Percentiles rank a stretch among this genome's conserved stretches.
phyloP scores from a whole-genome alignment of 1,139 yeast species.

The Yamadazyma dushanensis region DNA sequence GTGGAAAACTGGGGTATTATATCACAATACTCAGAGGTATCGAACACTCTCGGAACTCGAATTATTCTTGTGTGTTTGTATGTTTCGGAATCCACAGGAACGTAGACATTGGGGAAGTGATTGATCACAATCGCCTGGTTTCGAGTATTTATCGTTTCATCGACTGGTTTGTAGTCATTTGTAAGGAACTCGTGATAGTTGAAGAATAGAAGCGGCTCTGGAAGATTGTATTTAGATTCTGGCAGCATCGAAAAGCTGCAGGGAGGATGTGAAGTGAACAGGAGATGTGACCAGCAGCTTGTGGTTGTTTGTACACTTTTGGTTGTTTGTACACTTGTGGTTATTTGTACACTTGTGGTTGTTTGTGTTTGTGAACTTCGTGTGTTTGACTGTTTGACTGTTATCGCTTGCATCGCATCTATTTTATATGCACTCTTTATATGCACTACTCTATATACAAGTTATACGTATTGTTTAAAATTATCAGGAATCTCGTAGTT shows the following conservation, averaged over 20 bases:
- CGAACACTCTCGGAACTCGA: slow-evolving; percentile 58
- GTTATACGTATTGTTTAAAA: slow-evolving; percentile 3
- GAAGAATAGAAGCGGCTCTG: slow-evolving; percentile 41
- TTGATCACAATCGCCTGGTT: slow-evolving; percentile 49
- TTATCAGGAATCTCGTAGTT: slow-evolving; percentile 6
- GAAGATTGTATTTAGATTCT: slow-evolving; percentile 8
- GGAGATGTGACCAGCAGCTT: no score
- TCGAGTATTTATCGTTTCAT: slow-evolving; percentile 44
- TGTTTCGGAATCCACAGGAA: slow-evolving; percentile 23
- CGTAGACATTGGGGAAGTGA: slow-evolving; percentile 63
- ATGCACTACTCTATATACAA: no score
- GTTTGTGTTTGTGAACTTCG: no score
- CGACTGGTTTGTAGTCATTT: slow-evolving; percentile 28
- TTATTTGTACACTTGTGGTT: no score
- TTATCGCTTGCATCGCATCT: no score
- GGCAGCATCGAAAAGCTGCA: slow-evolving; percentile 11
- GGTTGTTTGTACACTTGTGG: no score
- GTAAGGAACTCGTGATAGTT: slow-evolving; percentile 64
- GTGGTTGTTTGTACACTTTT: no score
- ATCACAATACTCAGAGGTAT: slow-evolving; percentile 28
- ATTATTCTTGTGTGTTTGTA: slow-evolving; percentile 54
- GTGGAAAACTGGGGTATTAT: slow-evolving; percentile 61
- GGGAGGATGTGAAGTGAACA: no score
- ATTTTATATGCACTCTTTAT: neutral
- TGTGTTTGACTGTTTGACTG: no score